Evolutionary conservation across 129 eudicot species (phyloP), one percentile per base, ranked within the genome.

Genomic region (Pseudognaphalium luteoalbum): DNA sequence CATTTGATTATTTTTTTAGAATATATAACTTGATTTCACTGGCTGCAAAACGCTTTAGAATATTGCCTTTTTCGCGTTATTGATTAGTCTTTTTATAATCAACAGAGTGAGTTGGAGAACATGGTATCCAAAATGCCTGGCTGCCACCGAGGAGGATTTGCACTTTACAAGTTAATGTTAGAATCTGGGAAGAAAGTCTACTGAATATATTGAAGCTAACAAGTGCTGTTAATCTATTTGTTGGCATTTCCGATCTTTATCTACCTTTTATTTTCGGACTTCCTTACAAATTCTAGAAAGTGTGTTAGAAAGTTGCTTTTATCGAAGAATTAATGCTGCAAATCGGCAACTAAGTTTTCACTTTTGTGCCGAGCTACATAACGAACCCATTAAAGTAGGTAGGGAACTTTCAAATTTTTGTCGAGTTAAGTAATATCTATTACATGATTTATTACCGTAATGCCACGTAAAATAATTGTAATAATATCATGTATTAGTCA

Each of bases 101-200:
- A 76, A 71, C 87, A 91, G 99, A 75, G 79, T 68, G 87, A 95
- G 14, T 69, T 95, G 84, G 92, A 81, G 82, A 84, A 57, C 63
- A 73, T 86, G 88, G 79, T 91, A 20, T 70, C 83, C 51, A 86
- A 89, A 82, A 95, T 95, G 99, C 96, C 97, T 42, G 99, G 99
- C 65, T 95, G 99, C 78, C 99, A 95, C 86, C 86, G 80, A 83
- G 99, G 99, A 79, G 99, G 97, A 57, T 86, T 82, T 80, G 96
- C 90, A 65, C 97, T 91, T 60, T 95, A 87, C 75, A 80, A 86
- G 85, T 81, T 87, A 72, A 90, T 90, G 98, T 59, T 85, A 51
- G 83, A 85, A 44, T 11, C 80, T 69, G 72, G 39, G 60, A 76
- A 81, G 74, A 75, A 66, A 28, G 25, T 72, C 37, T 41, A 73